phyloP scores from a whole-genome alignment of 352 stramenopile species.

The Globisporangium heterothallicum region DNA sequence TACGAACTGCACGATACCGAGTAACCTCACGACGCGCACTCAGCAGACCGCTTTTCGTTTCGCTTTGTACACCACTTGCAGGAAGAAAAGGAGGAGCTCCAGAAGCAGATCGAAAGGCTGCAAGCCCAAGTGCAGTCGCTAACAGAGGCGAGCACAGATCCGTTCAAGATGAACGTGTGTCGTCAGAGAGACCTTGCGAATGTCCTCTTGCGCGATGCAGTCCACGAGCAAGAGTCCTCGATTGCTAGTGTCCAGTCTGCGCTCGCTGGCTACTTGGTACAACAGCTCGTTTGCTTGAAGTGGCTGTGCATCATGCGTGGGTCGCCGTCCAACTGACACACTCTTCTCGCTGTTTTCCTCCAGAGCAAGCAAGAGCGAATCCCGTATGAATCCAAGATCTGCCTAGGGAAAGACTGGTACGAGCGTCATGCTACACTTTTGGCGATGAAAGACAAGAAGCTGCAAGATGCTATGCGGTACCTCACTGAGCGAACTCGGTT shows the following conservation, averaged over 20 bases:
- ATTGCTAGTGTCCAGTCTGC: constrained; percentile 5
- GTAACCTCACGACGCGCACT: too few relatives aligned
- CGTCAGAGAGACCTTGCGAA: background rate
- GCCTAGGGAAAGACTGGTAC: constrained; percentile 15
- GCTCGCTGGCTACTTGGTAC: constrained; percentile 2
- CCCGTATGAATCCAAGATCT: constrained; percentile 10
- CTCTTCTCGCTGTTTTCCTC: background rate
- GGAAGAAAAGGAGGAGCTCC: constrained; percentile 36
- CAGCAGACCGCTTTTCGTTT: too few relatives aligned
- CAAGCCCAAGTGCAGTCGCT: constrained; percentile 20
- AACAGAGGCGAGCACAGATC: constrained; percentile 17
- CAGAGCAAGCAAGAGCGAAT: background rate
- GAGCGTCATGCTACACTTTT: constrained; percentile 25
- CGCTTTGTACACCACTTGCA: background rate
- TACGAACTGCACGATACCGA: too few relatives aligned
- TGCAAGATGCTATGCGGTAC: constrained; percentile 27
- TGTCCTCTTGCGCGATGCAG: background rate
- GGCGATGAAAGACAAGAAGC: constrained; percentile 25
- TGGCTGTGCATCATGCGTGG: background rate
- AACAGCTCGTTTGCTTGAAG: background rate
- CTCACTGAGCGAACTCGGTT: constrained; percentile 28
- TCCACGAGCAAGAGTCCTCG: background rate
- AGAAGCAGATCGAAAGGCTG: constrained; percentile 24
- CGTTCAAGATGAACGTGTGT: background rate
- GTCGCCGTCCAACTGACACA: background rate